Evolutionary conservation across 139 green algal species (phyloP), one percentile per base, ranked within the genome.

Genomic region (Chlamydomonas sphaeroides): DNA sequence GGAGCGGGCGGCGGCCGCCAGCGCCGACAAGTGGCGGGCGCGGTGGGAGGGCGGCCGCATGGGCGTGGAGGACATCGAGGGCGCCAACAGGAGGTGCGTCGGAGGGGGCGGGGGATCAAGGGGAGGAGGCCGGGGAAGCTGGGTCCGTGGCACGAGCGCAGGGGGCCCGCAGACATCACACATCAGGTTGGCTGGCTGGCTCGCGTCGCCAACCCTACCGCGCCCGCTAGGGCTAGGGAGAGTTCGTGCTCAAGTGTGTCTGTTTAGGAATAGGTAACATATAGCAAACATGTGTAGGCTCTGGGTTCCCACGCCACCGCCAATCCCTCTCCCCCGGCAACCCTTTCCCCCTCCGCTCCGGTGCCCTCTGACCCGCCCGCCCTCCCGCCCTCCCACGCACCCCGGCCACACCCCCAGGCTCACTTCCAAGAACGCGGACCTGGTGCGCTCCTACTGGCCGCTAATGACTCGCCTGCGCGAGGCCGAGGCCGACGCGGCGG

Each of bases 401-500:
- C 20, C 49, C 33, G 23, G 6, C 2, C 53, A 10, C 6, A 4
- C 61, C 53, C 32, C 11, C 76, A 89, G 85, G 78, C 63, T 86
- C 39, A 63, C 72, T n/a, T 17, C 33, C 38, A 84, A 84, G 65
- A 89, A 86, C 72, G 49, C 67, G 11, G 89, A 92, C 39, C 77
- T 92, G 26, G 86, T 90, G 5, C 70, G 66, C 57, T 83, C 62
- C 70, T 92, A 92, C 80, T 92, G 89, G 89, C 86, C 89, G 36
- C 66, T 92, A 2, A 87, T 90, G 84, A 59, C 76, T 8, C 86
- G 86, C 0, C 76, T 92, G 30, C 45, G 73, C 32, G 69, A 86
- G 53, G 84, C 77, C n/a, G 83, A 87, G 68, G 85, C 68, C 20
- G 67, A 59, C 30, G 69, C 63, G 30, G 72, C 36, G 5, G 61